Evolutionary conservation across 2,329 filamentous ascomycete species (phyloP), one percentile per base, ranked within the genome.

Genomic region (Fusarium sublunatum): DNA sequence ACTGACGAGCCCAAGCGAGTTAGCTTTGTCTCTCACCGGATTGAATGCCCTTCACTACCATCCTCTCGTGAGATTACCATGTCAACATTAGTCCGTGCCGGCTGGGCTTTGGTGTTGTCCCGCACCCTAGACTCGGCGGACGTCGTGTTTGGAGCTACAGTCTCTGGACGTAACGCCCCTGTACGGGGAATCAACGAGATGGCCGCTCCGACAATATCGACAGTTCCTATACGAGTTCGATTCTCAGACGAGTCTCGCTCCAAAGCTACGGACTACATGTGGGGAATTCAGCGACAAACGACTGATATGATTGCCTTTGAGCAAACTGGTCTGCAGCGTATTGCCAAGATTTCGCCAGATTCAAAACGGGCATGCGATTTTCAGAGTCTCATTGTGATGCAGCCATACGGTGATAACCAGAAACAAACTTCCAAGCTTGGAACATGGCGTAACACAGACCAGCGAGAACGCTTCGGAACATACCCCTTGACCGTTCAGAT

Each of bases 131-230:
- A 3, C 50, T 12, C 58, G 5, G 46, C 60, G 8, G 65, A 69
- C 9, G 45, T 73, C 1, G 39, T 67, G 4, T 75, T 73, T 44
- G 73, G 72, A 2, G 25, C 51, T 2, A 62, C 62, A 0, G 34
- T 72, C 4, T 71, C 66, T 3, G 73, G 72, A 2, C 63, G 72
- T 5, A 59, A 70, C 15, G 62, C 65, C 1, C 45, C 68, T 1
- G 58, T 75, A 4, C 39, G 38, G 6, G 67, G 52, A 2, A 57
- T 74, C 5, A 61, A 69, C 4, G 40, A 22, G 3, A 69, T 72
- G 9, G n/a, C 64, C 1, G 72, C 67, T 1, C 71, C 73, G 3
- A 72, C 79, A 51, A 78, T 81, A 44, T 75, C 70, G 7, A 72
- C 70, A 0, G 63, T 74, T 2, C 73, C 72, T 4, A 34, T 72